These are phyloP conservation scores for Moesziomyces antarcticus DNA, from an alignment of 1,284 basidiomycete species.

Conservation along the genomic window DNA sequence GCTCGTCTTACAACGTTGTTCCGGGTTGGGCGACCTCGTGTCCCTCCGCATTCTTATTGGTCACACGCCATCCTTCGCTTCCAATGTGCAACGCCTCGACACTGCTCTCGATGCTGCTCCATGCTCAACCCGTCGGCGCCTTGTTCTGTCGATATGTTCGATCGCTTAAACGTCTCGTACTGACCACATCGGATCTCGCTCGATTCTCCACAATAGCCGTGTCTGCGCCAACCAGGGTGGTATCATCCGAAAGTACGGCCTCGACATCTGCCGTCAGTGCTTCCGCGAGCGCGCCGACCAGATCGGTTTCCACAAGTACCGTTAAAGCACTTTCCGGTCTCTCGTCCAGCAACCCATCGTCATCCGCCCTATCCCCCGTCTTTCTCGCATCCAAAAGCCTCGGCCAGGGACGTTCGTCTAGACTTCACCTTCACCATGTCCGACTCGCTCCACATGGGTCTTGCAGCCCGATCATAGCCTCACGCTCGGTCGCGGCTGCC, in stretches of 20 bases:
- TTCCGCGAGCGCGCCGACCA: constrained; percentile 67
- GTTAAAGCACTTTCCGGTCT: constrained; percentile 20
- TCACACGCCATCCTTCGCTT: too few species aligned
- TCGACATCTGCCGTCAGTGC: constrained; percentile 68
- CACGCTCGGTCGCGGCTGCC: constrained; percentile 4
- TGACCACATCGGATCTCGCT: constrained; percentile 7
- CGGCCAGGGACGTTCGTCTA: constrained; percentile 14
- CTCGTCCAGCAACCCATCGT: constrained; percentile 8
- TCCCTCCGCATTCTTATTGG: too few species aligned
- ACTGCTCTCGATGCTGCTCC: too few species aligned
- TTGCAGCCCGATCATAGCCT: constrained; percentile 7
- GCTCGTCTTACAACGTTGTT: too few species aligned
- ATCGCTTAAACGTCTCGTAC: neutral
- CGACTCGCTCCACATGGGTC: constrained; percentile 6
- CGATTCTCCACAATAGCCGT: constrained; percentile 49
- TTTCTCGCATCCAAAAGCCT: constrained; percentile 36
- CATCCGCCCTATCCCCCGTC: constrained; percentile 2
- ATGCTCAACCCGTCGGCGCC: too few species aligned
- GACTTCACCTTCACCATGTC: neutral
- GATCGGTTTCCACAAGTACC: constrained; percentile 66
- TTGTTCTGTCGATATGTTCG: too few species aligned
- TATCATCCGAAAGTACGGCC: constrained; percentile 68
- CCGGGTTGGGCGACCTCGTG: too few species aligned
- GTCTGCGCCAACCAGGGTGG: constrained; percentile 67
- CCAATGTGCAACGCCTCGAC: too few species aligned